These are phyloP conservation scores for Diaporthe citrichinensis DNA, from an alignment of 2,329 filamentous ascomycete species.

Conservation along the genomic window DNA sequence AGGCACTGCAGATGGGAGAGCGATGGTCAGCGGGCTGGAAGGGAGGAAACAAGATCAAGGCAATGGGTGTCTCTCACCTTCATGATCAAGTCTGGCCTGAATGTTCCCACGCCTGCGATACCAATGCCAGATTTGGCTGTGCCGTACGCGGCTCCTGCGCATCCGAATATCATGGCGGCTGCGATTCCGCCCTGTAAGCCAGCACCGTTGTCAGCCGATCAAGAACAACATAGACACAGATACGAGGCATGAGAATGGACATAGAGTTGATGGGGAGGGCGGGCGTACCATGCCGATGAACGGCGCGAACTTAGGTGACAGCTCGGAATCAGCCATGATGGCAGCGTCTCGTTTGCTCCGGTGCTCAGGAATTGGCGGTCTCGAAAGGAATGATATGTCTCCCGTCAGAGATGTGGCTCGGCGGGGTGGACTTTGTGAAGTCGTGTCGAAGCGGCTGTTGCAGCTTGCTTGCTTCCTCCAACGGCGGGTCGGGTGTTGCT, in stretches of 20 bases:
- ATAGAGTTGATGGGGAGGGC: not conserved
- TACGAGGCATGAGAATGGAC: not conserved
- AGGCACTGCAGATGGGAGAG: slow-evolving; percentile 69
- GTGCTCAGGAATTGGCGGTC: not conserved
- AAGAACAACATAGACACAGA: not conserved
- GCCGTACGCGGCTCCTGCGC: slow-evolving; percentile 85
- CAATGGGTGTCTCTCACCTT: slow-evolving; percentile 70
- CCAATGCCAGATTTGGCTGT: slow-evolving; percentile 91
- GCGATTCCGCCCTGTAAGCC: slow-evolving; percentile 78
- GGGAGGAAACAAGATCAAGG: not conserved
- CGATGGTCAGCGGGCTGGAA: slow-evolving; percentile 13
- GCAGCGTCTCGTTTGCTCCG: slow-evolving; percentile 7
- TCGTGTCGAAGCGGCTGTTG: slow-evolving; percentile 43
- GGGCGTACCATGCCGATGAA: slow-evolving; percentile 87
- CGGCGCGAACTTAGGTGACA: slow-evolving; percentile 85
- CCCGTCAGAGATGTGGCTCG: not conserved
- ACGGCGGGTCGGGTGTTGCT: slow-evolving; percentile 19
- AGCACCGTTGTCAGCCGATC: slow-evolving; percentile 41
- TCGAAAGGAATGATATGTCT: not conserved
- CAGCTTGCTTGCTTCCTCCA: slow-evolving; percentile 12
- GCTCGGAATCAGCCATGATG: slow-evolving; percentile 69
- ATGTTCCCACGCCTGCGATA: slow-evolving; percentile 87
- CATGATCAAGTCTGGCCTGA: slow-evolving; percentile 90
- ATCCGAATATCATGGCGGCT: slow-evolving; percentile 87
- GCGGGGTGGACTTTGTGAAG: not conserved